Evolutionary conservation across 768 basidiomycete genomes (phyloP).

Genomic region (Phlegmacium glaucopus): DNA sequence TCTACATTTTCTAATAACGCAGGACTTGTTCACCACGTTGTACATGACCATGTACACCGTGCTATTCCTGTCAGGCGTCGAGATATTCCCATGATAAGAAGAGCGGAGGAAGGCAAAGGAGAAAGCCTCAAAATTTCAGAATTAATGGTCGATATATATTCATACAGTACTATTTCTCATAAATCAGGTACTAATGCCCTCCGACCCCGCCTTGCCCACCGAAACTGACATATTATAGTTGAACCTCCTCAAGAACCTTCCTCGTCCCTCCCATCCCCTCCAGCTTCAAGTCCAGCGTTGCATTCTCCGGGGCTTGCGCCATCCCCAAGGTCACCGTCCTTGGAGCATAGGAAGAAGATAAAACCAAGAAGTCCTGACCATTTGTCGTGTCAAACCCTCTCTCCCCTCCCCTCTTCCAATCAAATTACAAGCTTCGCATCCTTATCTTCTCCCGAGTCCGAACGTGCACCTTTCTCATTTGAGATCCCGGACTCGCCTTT

Average conservation of each 20-base stretch:
- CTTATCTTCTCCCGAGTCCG: slow-evolving; percentile 15
- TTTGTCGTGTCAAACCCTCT: background rate
- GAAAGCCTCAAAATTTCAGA: slow-evolving; percentile 27
- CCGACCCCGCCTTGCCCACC: background rate
- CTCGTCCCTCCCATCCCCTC: slow-evolving; percentile 32
- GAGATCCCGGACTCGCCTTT: slow-evolving; percentile 23
- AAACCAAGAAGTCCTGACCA: background rate
- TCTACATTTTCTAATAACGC: slow-evolving; percentile 33
- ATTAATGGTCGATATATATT: slow-evolving; percentile 1
- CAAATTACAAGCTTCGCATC: slow-evolving; percentile 17
- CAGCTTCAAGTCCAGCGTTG: slow-evolving; percentile 25
- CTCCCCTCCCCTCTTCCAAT: background rate
- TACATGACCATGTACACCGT: slow-evolving; percentile 42
- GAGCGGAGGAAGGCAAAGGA: slow-evolving; percentile 44
- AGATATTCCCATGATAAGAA: slow-evolving; percentile 41
- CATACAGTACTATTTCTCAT: background rate
- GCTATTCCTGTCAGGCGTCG: slow-evolving; percentile 39
- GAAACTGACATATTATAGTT: background rate
- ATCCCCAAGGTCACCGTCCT: background rate
- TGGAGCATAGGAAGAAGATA: background rate
- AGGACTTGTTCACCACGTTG: slow-evolving; percentile 44
- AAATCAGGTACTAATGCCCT: slow-evolving; percentile 7
- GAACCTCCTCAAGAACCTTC: slow-evolving; percentile 9
- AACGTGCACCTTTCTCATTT: slow-evolving; percentile 10
- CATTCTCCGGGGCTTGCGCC: slow-evolving; percentile 3